A percentile compares a stretch with the other conserved stretches of the same genome.
phyloP scores from a whole-genome alignment of 495 filamentous ascomycete genomes.

The Chaetomium fimeti region DNA sequence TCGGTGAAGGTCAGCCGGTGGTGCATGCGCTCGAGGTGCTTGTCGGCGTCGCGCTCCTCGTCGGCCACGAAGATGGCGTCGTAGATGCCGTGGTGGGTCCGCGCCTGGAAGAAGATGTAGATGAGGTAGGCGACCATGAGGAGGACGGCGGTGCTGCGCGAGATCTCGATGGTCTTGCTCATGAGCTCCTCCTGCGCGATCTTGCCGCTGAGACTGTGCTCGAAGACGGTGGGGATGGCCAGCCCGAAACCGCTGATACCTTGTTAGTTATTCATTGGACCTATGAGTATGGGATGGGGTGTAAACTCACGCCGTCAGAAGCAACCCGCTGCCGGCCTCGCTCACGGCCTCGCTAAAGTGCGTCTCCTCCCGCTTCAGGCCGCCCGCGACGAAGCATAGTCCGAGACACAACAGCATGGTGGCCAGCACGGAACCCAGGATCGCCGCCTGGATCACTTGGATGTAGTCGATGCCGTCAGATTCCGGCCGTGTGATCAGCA shows the following conservation, averaged over 20 bases:
- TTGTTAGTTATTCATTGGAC: neutral
- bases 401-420: constrained; percentile 46
- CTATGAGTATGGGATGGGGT: neutral
- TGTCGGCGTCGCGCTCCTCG: constrained; percentile 68
- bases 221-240: constrained; percentile 77
- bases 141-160: constrained; percentile 71
- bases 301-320: constrained; percentile 66
- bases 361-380: constrained; percentile 62
- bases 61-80: constrained; percentile 61
- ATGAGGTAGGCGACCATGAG: constrained; percentile 76
- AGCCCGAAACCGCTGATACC: constrained; percentile 64
- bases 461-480: constrained; percentile 43
- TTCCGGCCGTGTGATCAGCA: constrained; percentile 49
- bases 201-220: constrained; percentile 53
- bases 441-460: constrained; percentile 64
- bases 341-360: constrained; percentile 72
- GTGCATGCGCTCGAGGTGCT: constrained; percentile 59
- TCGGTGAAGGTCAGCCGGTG: constrained; percentile 78
- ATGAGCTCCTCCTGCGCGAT: constrained; percentile 44
- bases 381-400: constrained; percentile 67
- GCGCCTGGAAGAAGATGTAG: constrained; percentile 78
- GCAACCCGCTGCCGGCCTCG: constrained; percentile 75
- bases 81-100: constrained; percentile 79
- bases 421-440: constrained; percentile 39
- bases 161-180: constrained; percentile 60